These are phyloP conservation scores for Eudorina sp. DNA, from an alignment of 139 green algal species.

Conservation along the genomic window DNA sequence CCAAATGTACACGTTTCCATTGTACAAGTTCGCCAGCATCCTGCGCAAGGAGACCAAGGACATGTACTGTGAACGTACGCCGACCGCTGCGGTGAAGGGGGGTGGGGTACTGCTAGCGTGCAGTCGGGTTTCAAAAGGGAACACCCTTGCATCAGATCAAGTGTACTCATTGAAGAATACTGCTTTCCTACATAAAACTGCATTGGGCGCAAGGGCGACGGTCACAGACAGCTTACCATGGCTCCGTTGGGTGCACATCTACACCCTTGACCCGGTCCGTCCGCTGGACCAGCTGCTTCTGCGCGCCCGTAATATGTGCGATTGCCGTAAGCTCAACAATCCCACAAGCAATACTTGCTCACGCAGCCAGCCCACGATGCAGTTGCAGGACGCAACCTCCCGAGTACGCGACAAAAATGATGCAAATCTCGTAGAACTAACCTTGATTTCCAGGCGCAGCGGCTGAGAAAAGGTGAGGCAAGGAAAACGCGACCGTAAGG, in stretches of 20 bases:
- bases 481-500: no score
- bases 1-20: conserved; percentile 97
- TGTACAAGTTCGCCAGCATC: conserved; percentile 98
- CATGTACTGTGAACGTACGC: background rate
- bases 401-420: background rate
- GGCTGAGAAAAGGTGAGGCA: conserved; percentile 67
- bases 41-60: conserved; percentile 56
- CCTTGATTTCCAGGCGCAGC: conserved; percentile 94
- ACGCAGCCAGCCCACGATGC: background rate
- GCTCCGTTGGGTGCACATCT: conserved; percentile 98
- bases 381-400: background rate
- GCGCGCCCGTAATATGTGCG: background rate
- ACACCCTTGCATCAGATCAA: background rate
- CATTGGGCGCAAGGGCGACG: background rate
- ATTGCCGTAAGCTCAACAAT: no score
- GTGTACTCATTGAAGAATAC: background rate
- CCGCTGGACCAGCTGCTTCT: conserved; percentile 93
- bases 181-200: background rate
- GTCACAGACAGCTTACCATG: no score
- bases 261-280: conserved; percentile 98
- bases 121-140: background rate
- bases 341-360: no score
- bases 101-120: background rate
- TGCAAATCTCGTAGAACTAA: conserved; percentile 18
- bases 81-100: background rate